A percentile compares a stretch with the other conserved stretches of the same genome.
Evolutionary conservation across 345 rosid species (phyloP).

Genomic region (Anacardium occidentale): DNA sequence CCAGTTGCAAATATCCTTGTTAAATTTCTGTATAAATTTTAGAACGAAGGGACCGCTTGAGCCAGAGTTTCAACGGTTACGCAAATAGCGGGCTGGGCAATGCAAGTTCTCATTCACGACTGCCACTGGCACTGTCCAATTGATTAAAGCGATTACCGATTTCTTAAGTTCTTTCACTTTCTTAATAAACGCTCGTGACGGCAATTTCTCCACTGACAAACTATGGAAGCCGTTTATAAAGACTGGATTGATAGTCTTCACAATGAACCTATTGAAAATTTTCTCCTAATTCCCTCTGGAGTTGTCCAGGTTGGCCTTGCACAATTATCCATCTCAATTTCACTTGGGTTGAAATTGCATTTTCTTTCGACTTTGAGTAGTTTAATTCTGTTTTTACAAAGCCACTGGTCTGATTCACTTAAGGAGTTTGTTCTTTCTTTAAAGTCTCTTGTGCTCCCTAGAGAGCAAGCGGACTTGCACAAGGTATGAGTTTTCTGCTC

Average conservation of each 20-base stretch:
- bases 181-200: constrained; percentile 62
- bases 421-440: constrained; percentile 55
- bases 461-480: constrained; percentile 57
- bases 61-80: background rate
- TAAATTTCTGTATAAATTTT: no score
- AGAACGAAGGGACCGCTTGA: no score
- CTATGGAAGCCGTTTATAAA: constrained; percentile 72
- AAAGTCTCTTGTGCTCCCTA: constrained; percentile 65
- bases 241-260: constrained; percentile 78
- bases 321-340: background rate
- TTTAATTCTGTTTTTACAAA: constrained; percentile 42
- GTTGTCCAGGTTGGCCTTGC: constrained; percentile 43
- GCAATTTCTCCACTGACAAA: constrained; percentile 75
- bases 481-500: constrained; percentile 32
- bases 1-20: no score
- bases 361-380: background rate
- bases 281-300: constrained; percentile 77
- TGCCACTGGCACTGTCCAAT: constrained; percentile 60
- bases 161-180: constrained; percentile 57
- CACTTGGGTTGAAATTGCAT: background rate
- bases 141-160: constrained; percentile 63
- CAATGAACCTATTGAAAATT: constrained; percentile 53
- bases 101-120: constrained; percentile 58
- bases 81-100: constrained; percentile 9
- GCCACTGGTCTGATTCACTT: constrained; percentile 85